Evolutionary conservation across 2,329 filamentous ascomycete species (phyloP), one percentile per base, ranked within the genome.

Genomic region (Verticillium nonalfalfae): DNA sequence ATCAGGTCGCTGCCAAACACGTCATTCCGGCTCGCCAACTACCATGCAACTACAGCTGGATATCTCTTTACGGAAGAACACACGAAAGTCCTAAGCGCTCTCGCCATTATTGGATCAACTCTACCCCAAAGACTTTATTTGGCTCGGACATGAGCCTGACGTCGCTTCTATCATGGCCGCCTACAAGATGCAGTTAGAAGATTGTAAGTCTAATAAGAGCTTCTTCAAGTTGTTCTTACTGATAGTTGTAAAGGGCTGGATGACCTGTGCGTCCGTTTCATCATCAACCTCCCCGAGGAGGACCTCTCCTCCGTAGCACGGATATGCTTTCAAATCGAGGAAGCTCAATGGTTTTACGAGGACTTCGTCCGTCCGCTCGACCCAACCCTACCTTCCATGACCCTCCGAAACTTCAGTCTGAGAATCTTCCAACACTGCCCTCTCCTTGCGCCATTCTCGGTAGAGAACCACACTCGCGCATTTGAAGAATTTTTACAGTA

Each of bases 271-370:
- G 94, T 96, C 74, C 92, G 96, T 73, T 99, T 99, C 78, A 94
- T 99, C 73, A 92, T 98, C 76, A 98, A 99, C 78, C 85, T 98
- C 64, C 95, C 96, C 56, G 84, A 90, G 66, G 92, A 95, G 76
- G 95, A 99, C 76, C 85, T 98, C 56, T 87, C 88, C 67, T 93
- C 91, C 2, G 90, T 97, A 62, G 91, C 93, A 73, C 90, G 95
- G 72, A 95, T 99, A 77, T 98, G 94, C 78, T 99, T 99, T 75
- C 93, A 98, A 78, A 90, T 99, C 68, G 95, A 99, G 77, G 96
- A 99, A 78, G 95, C 95, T 69, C 96, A 99, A 87, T 99, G 95
- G 95, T 99, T 96, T 78, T 99, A 99, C 85, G 95, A 99, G 81
- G 95, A 99, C 77, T 99, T 99, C 73, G 92, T 99, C 74, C 91